Base-by-base conservation (phyloP, 768 basidiomycete species). In the Calocybe cyanea region DNA sequence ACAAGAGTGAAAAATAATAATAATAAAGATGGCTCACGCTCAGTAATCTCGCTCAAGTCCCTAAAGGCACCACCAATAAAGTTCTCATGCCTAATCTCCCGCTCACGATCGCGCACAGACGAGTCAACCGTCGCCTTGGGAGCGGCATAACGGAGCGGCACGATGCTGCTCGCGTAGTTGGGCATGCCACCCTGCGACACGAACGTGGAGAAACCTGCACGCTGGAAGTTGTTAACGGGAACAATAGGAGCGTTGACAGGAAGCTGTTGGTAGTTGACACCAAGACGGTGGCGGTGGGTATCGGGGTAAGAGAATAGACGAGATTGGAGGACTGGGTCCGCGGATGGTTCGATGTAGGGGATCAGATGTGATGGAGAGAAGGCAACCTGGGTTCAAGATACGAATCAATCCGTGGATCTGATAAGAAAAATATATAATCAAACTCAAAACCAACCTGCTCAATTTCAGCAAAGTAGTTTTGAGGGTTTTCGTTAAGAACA, bases 271-370 rank as follows among this genome's bases (percentile, higher is more conserved):
- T 90, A 87, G 71, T 91, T 91, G 43, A 60, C 55, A 30, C 88
- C 88, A 24, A 90, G 83, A 61, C 88, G 85, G 69, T 90, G 83
- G 47, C 87, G 85, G 62, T 90, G 87, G 30, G 88, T 89, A 60
- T 91, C 88, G 3, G 86, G 85, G 74, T 98, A 98, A 3, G 91
- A 90, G 82, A 96, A 97, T 38, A 96, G 78, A 44, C 94, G 89
- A 17, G 88, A 87, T 63, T 97, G 93, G 53, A 97, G 76, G 55
- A 97, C 89, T 18, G 94, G 94, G 67, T 98, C 94, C 17, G 84
- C 80, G 3, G 88, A 85, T 32, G 92, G 78, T 71, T 96, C 94
- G 54, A 93, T 80, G 66, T 92, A 94, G 1, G 88, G 90, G 8
- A 95, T 64, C 39, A 81, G 69, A 65, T 97, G 94, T 0, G 90